Evolutionary conservation across 345 rosid genomes (phyloP), one percentile per base, ranked within the genome.

Genomic region (Linum tenue): DNA sequence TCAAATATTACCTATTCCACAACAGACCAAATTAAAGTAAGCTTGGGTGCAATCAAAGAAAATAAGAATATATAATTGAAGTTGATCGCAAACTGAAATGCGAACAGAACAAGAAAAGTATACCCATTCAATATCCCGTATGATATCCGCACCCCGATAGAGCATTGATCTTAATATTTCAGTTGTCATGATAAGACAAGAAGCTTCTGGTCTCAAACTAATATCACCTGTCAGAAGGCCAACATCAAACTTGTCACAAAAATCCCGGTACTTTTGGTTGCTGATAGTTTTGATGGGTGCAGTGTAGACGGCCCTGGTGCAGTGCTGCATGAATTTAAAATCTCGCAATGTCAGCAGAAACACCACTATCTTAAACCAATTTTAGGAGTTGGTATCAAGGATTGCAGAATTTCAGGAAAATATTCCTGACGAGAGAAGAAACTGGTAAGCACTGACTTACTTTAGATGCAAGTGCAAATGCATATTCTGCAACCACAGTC

Each of bases 101-200:
- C 14, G 14, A 57, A 57, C 22, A 12, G 37, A 57, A 57, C 36
- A 12, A 16, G 22, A 57, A 17, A n/a, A 40, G 51, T 71, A 81
- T 92, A 92, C 98, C 98, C 98, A 92, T 84, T 92, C 97, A 80
- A 92, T 88, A 82, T 90, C 98, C 70, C 96, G 90, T 76, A 92
- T 88, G 64, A 92, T 86, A 84, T 90, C 98, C 56, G 98, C 98
- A 78, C 98, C 98, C n/a, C 96, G 91, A 70, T 92, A 92, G 60
- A 90, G 96, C 98, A 92, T 92, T 75, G 98, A 92, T 86, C 98
- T 86, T 72, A 92, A 80, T 75, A 92, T 90, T 82, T 92, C 95
- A 53, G 98, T 92, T 60, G 97, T 92, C 98, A 92, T 90, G 82
- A 92, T 92, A 70, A 90, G 90, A 79, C 97, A 92, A 66, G 97